A percentile compares a stretch with the other conserved stretches of the same genome.
Conservation (phyloP, 2,329 filamentous ascomycete species). For the Mycosphaerella sp. region DNA sequence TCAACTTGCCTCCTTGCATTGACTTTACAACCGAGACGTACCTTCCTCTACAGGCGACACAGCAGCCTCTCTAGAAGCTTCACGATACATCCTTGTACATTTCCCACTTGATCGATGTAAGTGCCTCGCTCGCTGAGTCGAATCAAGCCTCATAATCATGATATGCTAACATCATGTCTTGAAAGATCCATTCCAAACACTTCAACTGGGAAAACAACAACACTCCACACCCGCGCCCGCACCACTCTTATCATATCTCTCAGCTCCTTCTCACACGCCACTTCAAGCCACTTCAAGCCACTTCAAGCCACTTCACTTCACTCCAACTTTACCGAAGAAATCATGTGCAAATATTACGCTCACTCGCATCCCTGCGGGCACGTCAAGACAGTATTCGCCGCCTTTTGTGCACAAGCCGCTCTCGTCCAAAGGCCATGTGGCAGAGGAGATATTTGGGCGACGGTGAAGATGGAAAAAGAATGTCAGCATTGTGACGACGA, state of each 20-base stretch:
- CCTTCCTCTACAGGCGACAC: background rate
- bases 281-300: too few relatives aligned
- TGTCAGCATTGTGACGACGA: slow-evolving; percentile 29
- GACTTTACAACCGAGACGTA: background rate
- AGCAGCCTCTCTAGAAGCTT: background rate
- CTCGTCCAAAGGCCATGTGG: slow-evolving; percentile 32
- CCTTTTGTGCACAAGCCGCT: slow-evolving; percentile 31
- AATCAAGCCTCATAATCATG: background rate
- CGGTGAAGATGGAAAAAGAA: slow-evolving; percentile 33
- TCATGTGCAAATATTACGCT: slow-evolving; percentile 46
- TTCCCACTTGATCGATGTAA: too few relatives aligned
- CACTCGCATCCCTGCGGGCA: slow-evolving; percentile 44
- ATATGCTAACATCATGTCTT: background rate
- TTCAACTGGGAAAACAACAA: too few relatives aligned
- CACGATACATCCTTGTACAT: background rate
- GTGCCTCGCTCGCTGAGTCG: too few relatives aligned
- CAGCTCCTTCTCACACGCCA: too few relatives aligned
- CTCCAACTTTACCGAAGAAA: background rate
- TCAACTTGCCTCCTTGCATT: background rate
- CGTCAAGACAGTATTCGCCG: slow-evolving; percentile 37
- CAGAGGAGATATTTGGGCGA: slow-evolving; percentile 35
- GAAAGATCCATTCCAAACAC: background rate
- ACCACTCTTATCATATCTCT: too few relatives aligned
- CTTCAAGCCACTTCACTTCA: background rate
- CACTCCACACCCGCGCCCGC: too few relatives aligned